Evolutionary conservation across 1,284 basidiomycete genomes (phyloP).

Genomic region (Heterobasidion irregulare): DNA sequence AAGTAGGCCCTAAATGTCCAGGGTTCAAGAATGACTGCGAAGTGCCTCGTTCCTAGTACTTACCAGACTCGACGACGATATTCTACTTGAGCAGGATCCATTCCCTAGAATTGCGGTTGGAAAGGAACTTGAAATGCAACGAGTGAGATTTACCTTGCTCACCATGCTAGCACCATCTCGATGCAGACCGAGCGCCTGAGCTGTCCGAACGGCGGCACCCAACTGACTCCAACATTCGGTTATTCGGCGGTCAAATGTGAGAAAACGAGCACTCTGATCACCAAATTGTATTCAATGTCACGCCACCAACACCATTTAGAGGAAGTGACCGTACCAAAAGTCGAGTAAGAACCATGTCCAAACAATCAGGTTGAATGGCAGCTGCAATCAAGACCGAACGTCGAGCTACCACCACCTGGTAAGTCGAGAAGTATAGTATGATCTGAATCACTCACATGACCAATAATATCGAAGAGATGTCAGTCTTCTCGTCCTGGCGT

Average conservation of each 20-base stretch:
- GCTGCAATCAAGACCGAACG: constrained; percentile 82
- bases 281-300: constrained; percentile 11
- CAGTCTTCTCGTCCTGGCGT: constrained; percentile 63
- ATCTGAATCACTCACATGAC: constrained; percentile 64
- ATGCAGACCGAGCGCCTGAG: constrained; percentile 90
- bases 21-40: constrained; percentile 6
- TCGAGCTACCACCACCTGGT: constrained; percentile 46
- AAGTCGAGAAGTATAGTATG: not conserved
- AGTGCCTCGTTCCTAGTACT: constrained; percentile 8
- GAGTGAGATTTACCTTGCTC: constrained; percentile 17
- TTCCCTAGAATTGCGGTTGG: constrained; percentile 35
- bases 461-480: constrained; percentile 87
- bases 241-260: constrained; percentile 82
- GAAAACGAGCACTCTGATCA: constrained; percentile 77
- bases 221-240: constrained; percentile 95
- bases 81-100: constrained; percentile 78
- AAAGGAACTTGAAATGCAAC: not conserved
- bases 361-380: constrained; percentile 83
- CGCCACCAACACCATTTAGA: not conserved
- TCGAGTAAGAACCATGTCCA: constrained; percentile 85
- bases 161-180: constrained; percentile 86
- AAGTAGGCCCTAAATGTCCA: constrained; percentile 65
- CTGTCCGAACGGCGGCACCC: constrained; percentile 87
- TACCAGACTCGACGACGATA: constrained; percentile 88
- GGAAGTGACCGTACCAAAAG: constrained; percentile 54